These are phyloP conservation scores for Aethionema arabicum DNA, from an alignment of 345 rosid species.

Conservation along the genomic window DNA sequence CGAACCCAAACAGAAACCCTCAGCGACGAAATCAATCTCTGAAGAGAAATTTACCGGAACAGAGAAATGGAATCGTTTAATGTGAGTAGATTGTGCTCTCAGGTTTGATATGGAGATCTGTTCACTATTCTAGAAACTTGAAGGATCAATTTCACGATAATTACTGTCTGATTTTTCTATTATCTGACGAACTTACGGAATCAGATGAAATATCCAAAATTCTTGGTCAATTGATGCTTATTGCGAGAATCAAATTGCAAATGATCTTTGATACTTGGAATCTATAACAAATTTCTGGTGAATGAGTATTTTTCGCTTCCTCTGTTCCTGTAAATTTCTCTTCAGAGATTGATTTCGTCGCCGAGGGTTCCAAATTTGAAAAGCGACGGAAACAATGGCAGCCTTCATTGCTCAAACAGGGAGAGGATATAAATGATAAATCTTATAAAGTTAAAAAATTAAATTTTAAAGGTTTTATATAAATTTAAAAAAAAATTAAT, in stretches of 20 bases:
- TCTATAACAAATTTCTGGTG: neutral
- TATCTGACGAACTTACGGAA: too few relatives aligned
- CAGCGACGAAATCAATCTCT: too few relatives aligned
- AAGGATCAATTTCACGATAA: neutral
- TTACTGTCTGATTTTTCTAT: too few relatives aligned
- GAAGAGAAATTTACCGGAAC: neutral
- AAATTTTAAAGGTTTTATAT: too few relatives aligned
- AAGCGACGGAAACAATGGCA: too few relatives aligned
- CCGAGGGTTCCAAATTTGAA: neutral
- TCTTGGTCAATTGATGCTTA: too few relatives aligned
- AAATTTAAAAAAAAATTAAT: too few relatives aligned
- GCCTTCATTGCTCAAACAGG: too few relatives aligned
- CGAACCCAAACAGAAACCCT: neutral
- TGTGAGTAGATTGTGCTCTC: neutral
- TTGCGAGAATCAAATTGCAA: neutral
- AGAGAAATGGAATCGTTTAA: conserved; percentile 4
- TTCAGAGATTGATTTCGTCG: too few relatives aligned
- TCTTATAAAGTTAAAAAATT: too few relatives aligned
- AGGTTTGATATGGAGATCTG: neutral
- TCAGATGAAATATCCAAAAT: too few relatives aligned
- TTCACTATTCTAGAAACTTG: conserved; percentile 3
- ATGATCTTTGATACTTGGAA: neutral
- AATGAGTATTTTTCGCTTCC: neutral
- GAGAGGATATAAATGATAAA: too few relatives aligned
- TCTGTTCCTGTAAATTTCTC: conserved; percentile 1